phyloP scores from a whole-genome alignment of 2,329 filamentous ascomycete species.

The Dactylonectria estremocensis region DNA sequence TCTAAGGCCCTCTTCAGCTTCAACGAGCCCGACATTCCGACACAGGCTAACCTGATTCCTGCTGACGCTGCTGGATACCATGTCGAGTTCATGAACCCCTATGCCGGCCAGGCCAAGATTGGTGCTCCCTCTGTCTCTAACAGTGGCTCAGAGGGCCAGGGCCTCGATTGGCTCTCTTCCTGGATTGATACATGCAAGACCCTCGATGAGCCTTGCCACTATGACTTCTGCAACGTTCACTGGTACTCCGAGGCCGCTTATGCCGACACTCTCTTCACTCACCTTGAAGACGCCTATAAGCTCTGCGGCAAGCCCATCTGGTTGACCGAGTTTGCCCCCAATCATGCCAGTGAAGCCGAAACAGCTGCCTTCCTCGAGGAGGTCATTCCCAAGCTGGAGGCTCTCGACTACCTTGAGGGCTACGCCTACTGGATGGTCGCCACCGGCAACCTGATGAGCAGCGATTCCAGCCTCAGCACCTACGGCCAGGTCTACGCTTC shows the following conservation, averaged over 20 bases:
- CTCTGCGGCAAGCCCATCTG: constrained; percentile 68
- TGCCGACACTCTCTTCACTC: constrained; percentile 66
- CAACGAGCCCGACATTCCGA: constrained; percentile 78
- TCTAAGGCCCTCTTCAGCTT: constrained; percentile 74
- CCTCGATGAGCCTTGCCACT: constrained; percentile 59
- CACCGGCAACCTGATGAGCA: constrained; percentile 60
- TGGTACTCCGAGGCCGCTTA: constrained; percentile 72
- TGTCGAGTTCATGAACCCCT: constrained; percentile 69
- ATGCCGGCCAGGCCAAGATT: constrained; percentile 67
- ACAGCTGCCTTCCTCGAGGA: constrained; percentile 64
- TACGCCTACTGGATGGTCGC: constrained; percentile 72
- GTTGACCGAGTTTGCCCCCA: constrained; percentile 76
- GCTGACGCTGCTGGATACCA: constrained; percentile 68
- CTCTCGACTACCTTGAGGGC: constrained; percentile 65
- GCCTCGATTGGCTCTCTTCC: constrained; percentile 69
- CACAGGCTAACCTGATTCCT: constrained; percentile 73
- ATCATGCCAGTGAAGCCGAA: constrained; percentile 49
- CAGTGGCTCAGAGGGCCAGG: constrained; percentile 64
- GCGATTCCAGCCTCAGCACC: constrained; percentile 57
- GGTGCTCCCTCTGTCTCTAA: constrained; percentile 75
- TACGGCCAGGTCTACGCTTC: constrained; percentile 67
- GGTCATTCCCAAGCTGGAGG: constrained; percentile 65
- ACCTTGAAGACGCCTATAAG: constrained; percentile 64
- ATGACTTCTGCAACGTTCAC: constrained; percentile 75
- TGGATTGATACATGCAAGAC: constrained; percentile 68